These are phyloP conservation scores for Ramaria sp. DNA, from an alignment of 768 basidiomycete genomes.

Conservation along the genomic window DNA sequence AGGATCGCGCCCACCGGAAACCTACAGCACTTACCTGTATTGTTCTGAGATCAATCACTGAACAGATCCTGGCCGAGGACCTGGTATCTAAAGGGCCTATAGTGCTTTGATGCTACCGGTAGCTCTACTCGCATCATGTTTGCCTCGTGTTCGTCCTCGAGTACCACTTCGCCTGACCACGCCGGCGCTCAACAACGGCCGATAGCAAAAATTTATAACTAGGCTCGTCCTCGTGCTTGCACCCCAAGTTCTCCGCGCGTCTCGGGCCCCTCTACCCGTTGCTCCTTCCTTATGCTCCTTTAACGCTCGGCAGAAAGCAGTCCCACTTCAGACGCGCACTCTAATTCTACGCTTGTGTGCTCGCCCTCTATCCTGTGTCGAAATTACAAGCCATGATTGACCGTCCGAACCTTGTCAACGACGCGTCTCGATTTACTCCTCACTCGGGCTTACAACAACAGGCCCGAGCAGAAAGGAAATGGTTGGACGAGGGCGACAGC, in stretches of 20 bases:
- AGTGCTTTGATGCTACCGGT: background rate
- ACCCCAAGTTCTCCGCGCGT: background rate
- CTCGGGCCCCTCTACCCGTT: background rate
- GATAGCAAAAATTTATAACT: background rate
- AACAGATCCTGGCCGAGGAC: background rate
- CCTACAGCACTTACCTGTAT: no score
- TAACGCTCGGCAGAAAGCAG: constrained; percentile 4
- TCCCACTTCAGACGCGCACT: background rate
- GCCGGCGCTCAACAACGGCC: constrained; percentile 1
- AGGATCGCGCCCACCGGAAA: no score
- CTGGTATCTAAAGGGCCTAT: background rate
- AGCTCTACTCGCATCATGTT: background rate
- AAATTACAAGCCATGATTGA: background rate
- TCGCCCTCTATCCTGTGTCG: background rate
- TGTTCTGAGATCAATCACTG: no score
- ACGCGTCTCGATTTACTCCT: background rate
- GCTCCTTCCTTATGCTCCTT: background rate
- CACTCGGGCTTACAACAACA: constrained; percentile 16
- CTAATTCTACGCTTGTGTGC: background rate
- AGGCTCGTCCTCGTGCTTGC: constrained; percentile 1
- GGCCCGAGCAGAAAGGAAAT: background rate
- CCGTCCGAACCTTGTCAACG: background rate
- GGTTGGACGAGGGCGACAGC: background rate
- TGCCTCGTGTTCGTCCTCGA: constrained; percentile 2
- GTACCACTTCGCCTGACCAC: background rate